Evolutionary conservation across 2,329 filamentous ascomycete genomes (phyloP).

Genomic region (Aspergillus sp.): DNA sequence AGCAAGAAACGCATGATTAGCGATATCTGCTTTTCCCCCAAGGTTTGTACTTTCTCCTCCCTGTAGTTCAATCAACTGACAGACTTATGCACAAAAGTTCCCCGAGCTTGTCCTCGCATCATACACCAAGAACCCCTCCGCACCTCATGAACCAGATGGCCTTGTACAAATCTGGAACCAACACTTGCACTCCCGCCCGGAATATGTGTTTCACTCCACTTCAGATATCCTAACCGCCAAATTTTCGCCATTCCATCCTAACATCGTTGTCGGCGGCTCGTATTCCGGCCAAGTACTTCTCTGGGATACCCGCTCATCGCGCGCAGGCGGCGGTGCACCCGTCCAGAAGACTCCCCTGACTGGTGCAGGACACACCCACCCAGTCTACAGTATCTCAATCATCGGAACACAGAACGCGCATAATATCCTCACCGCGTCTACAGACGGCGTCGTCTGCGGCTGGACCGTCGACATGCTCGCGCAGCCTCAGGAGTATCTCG

Average conservation of each 20-base stretch:
- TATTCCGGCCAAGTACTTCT: constrained; percentile 96
- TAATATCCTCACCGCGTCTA: constrained; percentile 96
- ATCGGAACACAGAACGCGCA: constrained; percentile 98
- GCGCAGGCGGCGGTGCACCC: constrained; percentile 64
- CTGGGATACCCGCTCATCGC: constrained; percentile 92
- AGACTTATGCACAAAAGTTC: constrained; percentile 51
- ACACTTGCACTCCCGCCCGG: constrained; percentile 88
- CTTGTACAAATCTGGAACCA: constrained; percentile 96
- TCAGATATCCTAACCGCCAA: constrained; percentile 94
- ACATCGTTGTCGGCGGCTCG: constrained; percentile 90
- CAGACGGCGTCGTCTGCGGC: constrained; percentile 92
- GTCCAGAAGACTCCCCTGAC: constrained; percentile 96
- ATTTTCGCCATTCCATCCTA: constrained; percentile 98
- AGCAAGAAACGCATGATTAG: constrained; percentile 98
- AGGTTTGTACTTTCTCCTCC: constrained; percentile 49
- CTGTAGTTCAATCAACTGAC: neutral
- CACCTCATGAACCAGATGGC: constrained; percentile 89
- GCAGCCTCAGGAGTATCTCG: constrained; percentile 90
- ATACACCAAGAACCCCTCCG: constrained; percentile 95
- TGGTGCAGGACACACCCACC: constrained; percentile 92
- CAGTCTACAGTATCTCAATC: constrained; percentile 91
- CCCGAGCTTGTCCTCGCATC: constrained; percentile 89
- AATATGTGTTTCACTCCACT: constrained; percentile 95
- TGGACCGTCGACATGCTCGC: constrained; percentile 99
- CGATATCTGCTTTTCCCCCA: constrained; percentile 90